Evolutionary conservation across 768 basidiomycete species (phyloP), one percentile per base, ranked within the genome.

Genomic region (Phanerodontia chrysosporium): DNA sequence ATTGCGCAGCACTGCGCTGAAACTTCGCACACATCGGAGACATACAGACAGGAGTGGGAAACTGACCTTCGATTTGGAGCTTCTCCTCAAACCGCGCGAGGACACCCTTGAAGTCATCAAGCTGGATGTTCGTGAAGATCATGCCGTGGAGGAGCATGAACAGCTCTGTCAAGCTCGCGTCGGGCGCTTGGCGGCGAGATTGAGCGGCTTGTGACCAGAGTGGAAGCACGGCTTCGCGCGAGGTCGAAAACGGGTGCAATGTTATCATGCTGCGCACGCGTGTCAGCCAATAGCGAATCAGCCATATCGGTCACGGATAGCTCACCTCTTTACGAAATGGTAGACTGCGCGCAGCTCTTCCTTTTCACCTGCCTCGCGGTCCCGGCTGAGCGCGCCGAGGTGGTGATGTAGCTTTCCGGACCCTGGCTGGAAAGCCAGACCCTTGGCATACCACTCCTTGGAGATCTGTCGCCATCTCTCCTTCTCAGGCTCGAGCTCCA

Each of bases 71-170:
- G 58, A 95, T 87, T 54, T 86, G 80, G 2, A 96, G 81, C 42
- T 91, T 87, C 71, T 96, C 95, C 55, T 94, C 80, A 69, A 95
- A 90, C 21, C 93, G 87, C 0, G 87, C 89, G 25, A 95, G 82
- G 0, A 87, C 87, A 13, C 86, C 79, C 45, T 82, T 74, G 69
- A 98, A 98, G 69, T 95, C 90, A 70, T 99, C 97, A 27, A 99
- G 84, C 63, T 95, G 83, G 62, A 97, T 93, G 63, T 90, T 88
- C 14, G 97, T 98, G 75, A 98, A 98, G 1, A 99, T 80, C 94
- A 98, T 95, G 27, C 97, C 95, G 59, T 98, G 97, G 0, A 99
- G 77, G 12, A 93, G 83, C 30, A 98, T 84, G 64, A 98, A 99
- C 0, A 97, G 80, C 25, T 95, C 93, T 0, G 88, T 73, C 0